Percentiles rank a stretch among this genome's conserved stretches.
These are phyloP conservation scores for Trichoderma asperellum DNA, from an alignment of 2,329 filamentous ascomycete species.

Conservation along the genomic window DNA sequence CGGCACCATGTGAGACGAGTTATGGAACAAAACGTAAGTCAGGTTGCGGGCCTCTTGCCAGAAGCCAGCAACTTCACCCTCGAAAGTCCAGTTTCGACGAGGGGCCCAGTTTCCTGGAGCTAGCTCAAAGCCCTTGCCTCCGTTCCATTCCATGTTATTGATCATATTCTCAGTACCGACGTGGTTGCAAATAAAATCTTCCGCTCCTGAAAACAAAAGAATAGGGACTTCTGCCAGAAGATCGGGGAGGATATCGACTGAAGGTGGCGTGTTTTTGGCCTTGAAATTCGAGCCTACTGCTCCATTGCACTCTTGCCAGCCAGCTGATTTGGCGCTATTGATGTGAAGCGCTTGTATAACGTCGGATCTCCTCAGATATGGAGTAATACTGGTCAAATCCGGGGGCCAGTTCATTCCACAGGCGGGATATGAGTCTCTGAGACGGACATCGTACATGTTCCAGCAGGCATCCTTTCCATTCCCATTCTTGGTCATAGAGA, in stretches of 20 bases:
- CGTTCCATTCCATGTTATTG: slow-evolving; percentile 88
- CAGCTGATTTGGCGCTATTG: slow-evolving; percentile 76
- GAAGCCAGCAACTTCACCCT: slow-evolving; percentile 83
- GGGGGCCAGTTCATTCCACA: slow-evolving; percentile 99
- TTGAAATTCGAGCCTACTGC: slow-evolving; percentile 74
- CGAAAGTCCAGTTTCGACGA: slow-evolving; percentile 92
- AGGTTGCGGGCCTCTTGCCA: slow-evolving; percentile 95
- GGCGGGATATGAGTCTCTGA: slow-evolving; percentile 76
- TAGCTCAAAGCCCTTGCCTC: slow-evolving; percentile 86
- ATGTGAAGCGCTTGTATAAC: slow-evolving; percentile 82
- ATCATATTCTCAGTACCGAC: slow-evolving; percentile 91
- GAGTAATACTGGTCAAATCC: slow-evolving; percentile 75
- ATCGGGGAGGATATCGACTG: slow-evolving; percentile 74
- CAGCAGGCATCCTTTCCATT: slow-evolving; percentile 65
- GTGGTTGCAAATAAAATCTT: slow-evolving; percentile 97
- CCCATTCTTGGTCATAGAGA: slow-evolving; percentile 64
- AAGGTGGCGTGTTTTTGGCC: slow-evolving; percentile 70
- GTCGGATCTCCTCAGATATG: slow-evolving; percentile 82
- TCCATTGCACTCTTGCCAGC: slow-evolving; percentile 90
- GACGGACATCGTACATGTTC: slow-evolving; percentile 97
- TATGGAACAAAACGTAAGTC: slow-evolving; percentile 94
- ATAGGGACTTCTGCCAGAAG: slow-evolving; percentile 77
- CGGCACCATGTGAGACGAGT: slow-evolving; percentile 97
- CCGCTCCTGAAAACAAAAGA: slow-evolving; percentile 87
- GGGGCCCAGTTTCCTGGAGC: slow-evolving; percentile 88